A percentile compares a stretch with the other conserved stretches of the same genome.
Evolutionary conservation across 2,329 filamentous ascomycete species (phyloP).

Genomic region (Myriosclerotinia duriaeana): DNA sequence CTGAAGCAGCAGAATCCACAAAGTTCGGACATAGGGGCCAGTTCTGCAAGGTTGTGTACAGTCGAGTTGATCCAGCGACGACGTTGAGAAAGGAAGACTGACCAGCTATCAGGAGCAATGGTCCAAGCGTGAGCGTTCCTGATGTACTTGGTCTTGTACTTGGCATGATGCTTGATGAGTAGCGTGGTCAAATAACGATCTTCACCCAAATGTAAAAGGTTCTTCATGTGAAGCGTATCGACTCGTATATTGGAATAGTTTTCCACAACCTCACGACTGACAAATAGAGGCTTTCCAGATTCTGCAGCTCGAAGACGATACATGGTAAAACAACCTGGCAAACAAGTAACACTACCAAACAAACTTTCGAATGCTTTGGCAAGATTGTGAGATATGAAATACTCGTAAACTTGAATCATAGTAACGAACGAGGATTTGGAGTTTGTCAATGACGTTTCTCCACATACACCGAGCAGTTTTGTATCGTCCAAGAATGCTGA

Average conservation of each 20-base stretch:
- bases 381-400: constrained; percentile 98
- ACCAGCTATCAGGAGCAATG: constrained; percentile 91
- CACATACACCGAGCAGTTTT: constrained; percentile 87
- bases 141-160: constrained; percentile 98
- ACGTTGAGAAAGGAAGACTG: constrained; percentile 94
- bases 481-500: constrained; percentile 89
- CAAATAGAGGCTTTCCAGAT: constrained; percentile 92
- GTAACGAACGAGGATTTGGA: constrained; percentile 91
- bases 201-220: constrained; percentile 91
- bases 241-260: constrained; percentile 90
- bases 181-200: constrained; percentile 96
- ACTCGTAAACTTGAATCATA: constrained; percentile 99
- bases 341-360: constrained; percentile 94
- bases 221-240: constrained; percentile 98
- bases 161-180: constrained; percentile 84
- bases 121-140: constrained; percentile 93
- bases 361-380: constrained; percentile 96
- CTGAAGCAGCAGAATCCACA: constrained; percentile 99
- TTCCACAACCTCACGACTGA: constrained; percentile 87
- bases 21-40: constrained; percentile 88
- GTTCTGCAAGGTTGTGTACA: constrained; percentile 93
- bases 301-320: constrained; percentile 94
- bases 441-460: constrained; percentile 91
- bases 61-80: constrained; percentile 99
- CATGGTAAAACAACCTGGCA: constrained; percentile 99